These are phyloP conservation scores for Emiliania huxleyi DNA, from an alignment of 78 protist species.

Conservation along the genomic window DNA sequence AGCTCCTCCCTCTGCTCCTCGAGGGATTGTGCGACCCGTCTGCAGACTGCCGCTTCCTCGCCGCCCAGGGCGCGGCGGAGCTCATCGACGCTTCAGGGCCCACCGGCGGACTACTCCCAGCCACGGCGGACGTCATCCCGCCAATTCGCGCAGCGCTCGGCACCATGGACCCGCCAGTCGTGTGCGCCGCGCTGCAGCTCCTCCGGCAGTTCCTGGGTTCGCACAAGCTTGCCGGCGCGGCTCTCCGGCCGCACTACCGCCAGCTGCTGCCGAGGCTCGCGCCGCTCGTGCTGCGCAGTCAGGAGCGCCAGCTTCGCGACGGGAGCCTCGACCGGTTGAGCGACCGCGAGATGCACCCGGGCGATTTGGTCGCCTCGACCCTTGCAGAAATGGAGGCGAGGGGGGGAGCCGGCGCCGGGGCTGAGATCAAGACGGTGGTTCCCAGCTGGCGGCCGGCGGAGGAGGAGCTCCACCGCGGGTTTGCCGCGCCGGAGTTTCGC, in stretches of 20 bases:
- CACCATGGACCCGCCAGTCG: background rate
- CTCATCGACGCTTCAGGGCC: background rate
- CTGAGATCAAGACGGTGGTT: background rate
- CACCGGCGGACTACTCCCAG: background rate
- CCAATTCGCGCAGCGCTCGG: background rate
- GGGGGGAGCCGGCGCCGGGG: background rate
- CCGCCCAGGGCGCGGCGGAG: background rate
- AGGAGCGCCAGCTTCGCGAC: background rate
- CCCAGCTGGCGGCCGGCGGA: background rate
- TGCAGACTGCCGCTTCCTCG: background rate
- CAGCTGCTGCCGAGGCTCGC: background rate
- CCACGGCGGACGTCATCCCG: background rate
- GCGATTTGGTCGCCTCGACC: background rate
- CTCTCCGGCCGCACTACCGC: background rate
- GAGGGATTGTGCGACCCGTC: background rate
- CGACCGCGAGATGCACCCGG: background rate
- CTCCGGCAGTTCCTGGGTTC: background rate
- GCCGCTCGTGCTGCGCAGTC: background rate
- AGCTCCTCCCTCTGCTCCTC: background rate
- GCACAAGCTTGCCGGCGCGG: background rate
- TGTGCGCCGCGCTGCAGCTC: background rate
- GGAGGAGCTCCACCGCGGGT: background rate
- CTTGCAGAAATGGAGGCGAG: background rate
- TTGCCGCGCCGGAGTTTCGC: background rate
- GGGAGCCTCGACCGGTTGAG: background rate